Evolutionary conservation across 257 asterid genomes (phyloP).

Genomic region (Przewalskia tangutica): DNA sequence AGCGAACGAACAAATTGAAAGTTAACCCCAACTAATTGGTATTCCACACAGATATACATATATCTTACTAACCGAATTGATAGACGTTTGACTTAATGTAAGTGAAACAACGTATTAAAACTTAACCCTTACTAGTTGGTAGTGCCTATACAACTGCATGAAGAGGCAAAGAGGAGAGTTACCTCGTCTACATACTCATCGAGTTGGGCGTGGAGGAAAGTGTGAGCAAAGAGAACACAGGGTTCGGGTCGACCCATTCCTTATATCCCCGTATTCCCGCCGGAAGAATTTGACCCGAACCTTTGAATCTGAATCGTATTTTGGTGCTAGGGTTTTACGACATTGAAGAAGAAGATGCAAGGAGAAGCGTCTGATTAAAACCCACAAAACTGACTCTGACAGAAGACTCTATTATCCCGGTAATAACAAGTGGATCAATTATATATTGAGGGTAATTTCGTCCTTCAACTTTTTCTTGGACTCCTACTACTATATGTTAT

Average conservation of each 20-base stretch:
- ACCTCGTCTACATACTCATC: slow-evolving; percentile 96
- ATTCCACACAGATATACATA: no score
- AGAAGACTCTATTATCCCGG: background rate
- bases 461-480: background rate
- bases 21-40: no score
- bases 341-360: background rate
- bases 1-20: no score
- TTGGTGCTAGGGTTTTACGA: background rate
- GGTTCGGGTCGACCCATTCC: slow-evolving; percentile 87
- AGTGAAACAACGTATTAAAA: background rate
- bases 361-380: background rate
- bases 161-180: background rate
- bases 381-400: background rate
- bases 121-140: background rate
- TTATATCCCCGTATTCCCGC: background rate
- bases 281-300: background rate
- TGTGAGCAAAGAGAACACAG: slow-evolving; percentile 79
- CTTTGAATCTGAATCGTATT: background rate
- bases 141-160: no score
- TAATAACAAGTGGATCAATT: background rate
- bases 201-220: slow-evolving; percentile 62
- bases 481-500: background rate
- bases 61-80: background rate
- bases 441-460: background rate
- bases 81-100: background rate